These are phyloP conservation scores for Colletotrichum australisinense DNA, from an alignment of 2,329 filamentous ascomycete genomes.

Conservation along the genomic window DNA sequence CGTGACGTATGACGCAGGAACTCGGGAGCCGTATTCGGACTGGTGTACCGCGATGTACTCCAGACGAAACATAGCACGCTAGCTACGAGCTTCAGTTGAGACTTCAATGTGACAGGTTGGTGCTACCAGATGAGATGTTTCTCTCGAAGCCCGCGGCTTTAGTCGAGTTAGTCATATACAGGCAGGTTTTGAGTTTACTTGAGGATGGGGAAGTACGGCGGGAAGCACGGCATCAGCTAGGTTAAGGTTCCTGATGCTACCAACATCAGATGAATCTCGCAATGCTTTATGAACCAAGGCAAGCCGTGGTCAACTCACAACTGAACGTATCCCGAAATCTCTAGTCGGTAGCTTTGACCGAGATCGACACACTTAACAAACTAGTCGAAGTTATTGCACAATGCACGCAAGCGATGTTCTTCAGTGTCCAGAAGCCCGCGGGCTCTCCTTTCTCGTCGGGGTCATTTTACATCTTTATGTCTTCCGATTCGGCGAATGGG, in stretches of 20 bases:
- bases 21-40: neutral
- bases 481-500: slow-evolving; percentile 42
- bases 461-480: slow-evolving; percentile 32
- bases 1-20: neutral
- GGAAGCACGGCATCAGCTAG: too few species aligned
- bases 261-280: neutral
- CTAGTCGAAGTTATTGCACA: too few species aligned
- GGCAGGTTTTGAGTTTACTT: neutral
- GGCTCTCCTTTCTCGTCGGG: slow-evolving; percentile 21
- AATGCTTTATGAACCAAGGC: neutral
- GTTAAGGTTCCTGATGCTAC: neutral
- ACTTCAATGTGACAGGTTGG: neutral
- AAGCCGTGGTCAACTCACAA: neutral
- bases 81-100: neutral
- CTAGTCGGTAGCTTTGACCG: too few species aligned
- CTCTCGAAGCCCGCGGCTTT: neutral
- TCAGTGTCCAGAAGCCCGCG: neutral
- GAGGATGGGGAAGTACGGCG: neutral
- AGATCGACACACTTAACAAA: neutral
- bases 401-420: neutral
- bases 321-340: too few species aligned
- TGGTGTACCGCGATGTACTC: neutral
- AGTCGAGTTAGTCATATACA: too few species aligned
- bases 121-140: neutral
- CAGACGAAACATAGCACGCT: neutral